Evolutionary conservation across 106 monocot species (phyloP).

Genomic region (Narthecium ossifragum): DNA sequence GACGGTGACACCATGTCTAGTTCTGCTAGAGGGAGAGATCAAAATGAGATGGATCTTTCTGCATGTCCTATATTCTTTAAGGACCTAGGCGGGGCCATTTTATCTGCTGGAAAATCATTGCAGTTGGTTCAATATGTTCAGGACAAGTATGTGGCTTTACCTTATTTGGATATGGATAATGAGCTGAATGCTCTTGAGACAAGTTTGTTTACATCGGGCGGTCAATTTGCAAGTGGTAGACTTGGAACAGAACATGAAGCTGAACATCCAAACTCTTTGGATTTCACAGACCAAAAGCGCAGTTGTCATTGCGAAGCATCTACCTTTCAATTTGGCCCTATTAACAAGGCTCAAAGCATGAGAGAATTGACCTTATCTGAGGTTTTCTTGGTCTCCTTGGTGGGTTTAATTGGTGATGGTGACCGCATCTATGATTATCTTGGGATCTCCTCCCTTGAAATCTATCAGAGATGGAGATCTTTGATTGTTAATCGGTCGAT

Average conservation of each 20-base stretch:
- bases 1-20: constrained; percentile 3
- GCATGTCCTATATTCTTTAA: constrained; percentile 73
- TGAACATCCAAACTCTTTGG: constrained; percentile 6
- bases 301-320: constrained; percentile 2
- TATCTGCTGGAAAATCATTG: constrained; percentile 98
- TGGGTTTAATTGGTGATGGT: constrained; percentile 62
- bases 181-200: background rate
- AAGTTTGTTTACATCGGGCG: background rate
- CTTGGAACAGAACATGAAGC: background rate
- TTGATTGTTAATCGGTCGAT: constrained; percentile 1
- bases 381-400: constrained; percentile 64
- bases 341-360: constrained; percentile 28
- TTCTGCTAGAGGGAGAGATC: constrained; percentile 22
- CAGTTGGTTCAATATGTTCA: constrained; percentile 67
- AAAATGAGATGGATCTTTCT: constrained; percentile 21
- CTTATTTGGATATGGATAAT: constrained; percentile 3
- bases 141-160: constrained; percentile 18
- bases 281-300: too few species aligned
- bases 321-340: constrained; percentile 4
- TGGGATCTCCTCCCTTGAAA: constrained; percentile 23
- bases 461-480: constrained; percentile 12
- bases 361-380: constrained; percentile 69
- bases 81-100: constrained; percentile 57
- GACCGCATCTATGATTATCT: constrained; percentile 44
- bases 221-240: background rate